phyloP scores from a whole-genome alignment of 2,329 filamentous ascomycete species.

The Aspergillus sp. region DNA sequence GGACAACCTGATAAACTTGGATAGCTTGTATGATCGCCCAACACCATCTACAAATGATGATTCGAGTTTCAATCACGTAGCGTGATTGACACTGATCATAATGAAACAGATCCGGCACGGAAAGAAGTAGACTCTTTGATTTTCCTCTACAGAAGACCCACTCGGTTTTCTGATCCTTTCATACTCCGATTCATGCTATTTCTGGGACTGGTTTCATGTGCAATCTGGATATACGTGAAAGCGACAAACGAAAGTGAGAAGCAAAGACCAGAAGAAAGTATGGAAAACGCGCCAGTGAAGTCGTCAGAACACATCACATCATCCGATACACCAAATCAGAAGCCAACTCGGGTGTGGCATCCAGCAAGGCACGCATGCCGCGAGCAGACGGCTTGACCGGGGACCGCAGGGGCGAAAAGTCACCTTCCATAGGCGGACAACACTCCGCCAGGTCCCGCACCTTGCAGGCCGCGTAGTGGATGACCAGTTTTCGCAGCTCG shows the following conservation, averaged over 20 bases:
- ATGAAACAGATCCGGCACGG: neutral
- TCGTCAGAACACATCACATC: conserved; percentile 18
- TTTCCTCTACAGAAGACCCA: neutral
- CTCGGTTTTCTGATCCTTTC: neutral
- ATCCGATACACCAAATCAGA: conserved; percentile 44
- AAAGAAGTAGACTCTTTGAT: neutral
- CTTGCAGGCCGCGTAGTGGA: conserved; percentile 42
- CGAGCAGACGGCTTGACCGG: conserved; percentile 25
- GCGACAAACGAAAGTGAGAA: neutral
- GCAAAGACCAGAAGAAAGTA: neutral
- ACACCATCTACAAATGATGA: too few species aligned
- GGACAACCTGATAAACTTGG: too few species aligned
- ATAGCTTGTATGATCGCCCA: too few species aligned
- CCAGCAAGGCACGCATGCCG: conserved; percentile 36
- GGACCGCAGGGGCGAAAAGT: conserved; percentile 21
- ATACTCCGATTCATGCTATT: neutral
- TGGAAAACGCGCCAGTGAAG: too few species aligned
- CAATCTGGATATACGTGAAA: neutral
- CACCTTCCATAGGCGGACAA: conserved; percentile 24
- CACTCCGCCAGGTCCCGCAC: conserved; percentile 38
- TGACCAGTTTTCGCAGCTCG: conserved; percentile 39
- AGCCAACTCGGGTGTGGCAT: conserved; percentile 39
- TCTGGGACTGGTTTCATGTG: neutral
- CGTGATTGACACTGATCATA: neutral
- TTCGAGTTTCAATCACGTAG: too few species aligned